phyloP scores from a whole-genome alignment of 306 rosid genomes.

The Malus sieversii region DNA sequence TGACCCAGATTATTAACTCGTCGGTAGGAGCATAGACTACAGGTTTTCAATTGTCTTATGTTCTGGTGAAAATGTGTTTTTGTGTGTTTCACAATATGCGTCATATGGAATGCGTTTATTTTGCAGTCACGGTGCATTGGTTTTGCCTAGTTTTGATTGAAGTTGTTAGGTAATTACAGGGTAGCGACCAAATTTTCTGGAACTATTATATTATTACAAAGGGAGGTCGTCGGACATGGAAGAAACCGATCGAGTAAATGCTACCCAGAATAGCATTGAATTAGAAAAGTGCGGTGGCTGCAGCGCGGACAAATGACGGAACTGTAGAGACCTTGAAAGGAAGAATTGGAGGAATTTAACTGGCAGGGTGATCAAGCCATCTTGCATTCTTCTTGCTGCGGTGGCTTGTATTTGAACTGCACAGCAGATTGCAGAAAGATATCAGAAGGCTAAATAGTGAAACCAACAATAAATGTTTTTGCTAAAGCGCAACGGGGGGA shows the following conservation, averaged over 20 bases:
- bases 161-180: not conserved
- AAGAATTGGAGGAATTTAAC: constrained; percentile 26
- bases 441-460: not conserved
- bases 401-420: constrained; percentile 15
- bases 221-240: not conserved
- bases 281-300: not conserved
- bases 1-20: not conserved
- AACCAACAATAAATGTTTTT: no score
- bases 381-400: constrained; percentile 8
- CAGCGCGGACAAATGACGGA: constrained; percentile 1
- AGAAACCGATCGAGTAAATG: constrained; percentile 14
- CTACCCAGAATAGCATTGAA: constrained; percentile 20
- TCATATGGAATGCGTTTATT: not conserved
- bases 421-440: not conserved
- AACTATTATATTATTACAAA: not conserved
- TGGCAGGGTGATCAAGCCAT: constrained; percentile 13
- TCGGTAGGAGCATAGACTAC: not conserved
- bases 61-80: not conserved
- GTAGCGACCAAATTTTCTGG: not conserved
- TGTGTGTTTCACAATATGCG: not conserved
- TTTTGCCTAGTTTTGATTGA: not conserved
- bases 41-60: not conserved
- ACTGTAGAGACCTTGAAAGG: constrained; percentile 23
- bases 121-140: not conserved
- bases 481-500: no score